These are phyloP conservation scores for Trichoderma brevicompactum DNA, from an alignment of 2,329 filamentous ascomycete species.

Conservation along the genomic window DNA sequence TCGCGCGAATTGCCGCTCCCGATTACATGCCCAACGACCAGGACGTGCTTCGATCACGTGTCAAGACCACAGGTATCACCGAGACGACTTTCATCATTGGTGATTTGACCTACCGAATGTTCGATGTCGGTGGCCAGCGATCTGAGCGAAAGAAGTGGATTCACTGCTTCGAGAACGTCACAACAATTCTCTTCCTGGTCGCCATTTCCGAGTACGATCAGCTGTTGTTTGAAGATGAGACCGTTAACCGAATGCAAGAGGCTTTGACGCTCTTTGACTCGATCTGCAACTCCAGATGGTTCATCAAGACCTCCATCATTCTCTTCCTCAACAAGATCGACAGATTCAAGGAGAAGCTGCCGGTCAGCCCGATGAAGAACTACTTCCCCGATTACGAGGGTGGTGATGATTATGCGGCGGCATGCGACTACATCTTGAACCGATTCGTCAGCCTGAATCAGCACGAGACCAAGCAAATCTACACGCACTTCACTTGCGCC, in stretches of 20 bases:
- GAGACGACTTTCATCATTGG: conserved; percentile 96
- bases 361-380: conserved; percentile 81
- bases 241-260: conserved; percentile 92
- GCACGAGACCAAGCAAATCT: conserved; percentile 99
- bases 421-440: conserved; percentile 99
- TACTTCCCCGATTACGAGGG: conserved; percentile 93
- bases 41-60: conserved; percentile 92
- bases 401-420: conserved; percentile 91
- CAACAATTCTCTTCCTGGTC: conserved; percentile 93
- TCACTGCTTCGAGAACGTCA: conserved; percentile 98
- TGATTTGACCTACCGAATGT: conserved; percentile 94
- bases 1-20: conserved; percentile 84
- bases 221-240: conserved; percentile 94
- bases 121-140: conserved; percentile 93
- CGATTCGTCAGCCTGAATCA: conserved; percentile 98
- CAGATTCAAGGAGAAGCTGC: conserved; percentile 84
- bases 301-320: conserved; percentile 87
- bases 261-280: conserved; percentile 85
- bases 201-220: conserved; percentile 98
- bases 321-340: conserved; percentile 91
- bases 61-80: conserved; percentile 97
- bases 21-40: conserved; percentile 96
- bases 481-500: conserved; percentile 98
- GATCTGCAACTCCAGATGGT: conserved; percentile 87
- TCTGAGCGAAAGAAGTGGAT: conserved; percentile 99